Conservation (phyloP, 148 eudicot genomes). For the Fagopyrum tataricum region DNA sequence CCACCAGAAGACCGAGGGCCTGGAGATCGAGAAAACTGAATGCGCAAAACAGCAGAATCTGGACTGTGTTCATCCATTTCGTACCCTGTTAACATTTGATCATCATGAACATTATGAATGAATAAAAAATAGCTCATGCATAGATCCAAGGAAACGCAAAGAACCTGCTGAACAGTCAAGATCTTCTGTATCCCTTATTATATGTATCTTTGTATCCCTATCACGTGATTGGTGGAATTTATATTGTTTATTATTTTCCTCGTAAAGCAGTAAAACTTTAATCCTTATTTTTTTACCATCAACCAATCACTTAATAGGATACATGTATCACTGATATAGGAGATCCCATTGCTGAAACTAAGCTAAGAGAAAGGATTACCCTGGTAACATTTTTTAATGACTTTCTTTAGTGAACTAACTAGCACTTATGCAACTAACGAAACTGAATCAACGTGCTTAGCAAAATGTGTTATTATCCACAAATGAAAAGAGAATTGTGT, state of each 20-base stretch:
- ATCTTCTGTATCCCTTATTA: no score
- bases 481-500: background rate
- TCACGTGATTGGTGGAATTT: no score
- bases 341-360: no score
- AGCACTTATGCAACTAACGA: background rate
- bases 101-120: background rate
- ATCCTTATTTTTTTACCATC: no score
- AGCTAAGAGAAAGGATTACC: background rate
- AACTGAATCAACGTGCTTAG: background rate
- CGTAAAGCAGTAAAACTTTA: no score
- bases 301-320: no score
- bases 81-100: conserved; percentile 41
- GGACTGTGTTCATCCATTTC: conserved; percentile 66
- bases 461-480: background rate
- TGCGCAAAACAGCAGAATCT: conserved; percentile 46
- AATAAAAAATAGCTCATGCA: background rate
- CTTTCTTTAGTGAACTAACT: background rate
- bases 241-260: no score
- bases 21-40: conserved; percentile 65
- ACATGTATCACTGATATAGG: no score
- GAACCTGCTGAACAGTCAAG: no score
- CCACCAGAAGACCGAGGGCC: conserved; percentile 57
- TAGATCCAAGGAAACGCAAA: background rate
- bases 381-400: background rate
- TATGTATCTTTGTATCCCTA: no score